Evolutionary conservation across 1,139 yeast species (phyloP).

Genomic region (Taiozyma sp.): DNA sequence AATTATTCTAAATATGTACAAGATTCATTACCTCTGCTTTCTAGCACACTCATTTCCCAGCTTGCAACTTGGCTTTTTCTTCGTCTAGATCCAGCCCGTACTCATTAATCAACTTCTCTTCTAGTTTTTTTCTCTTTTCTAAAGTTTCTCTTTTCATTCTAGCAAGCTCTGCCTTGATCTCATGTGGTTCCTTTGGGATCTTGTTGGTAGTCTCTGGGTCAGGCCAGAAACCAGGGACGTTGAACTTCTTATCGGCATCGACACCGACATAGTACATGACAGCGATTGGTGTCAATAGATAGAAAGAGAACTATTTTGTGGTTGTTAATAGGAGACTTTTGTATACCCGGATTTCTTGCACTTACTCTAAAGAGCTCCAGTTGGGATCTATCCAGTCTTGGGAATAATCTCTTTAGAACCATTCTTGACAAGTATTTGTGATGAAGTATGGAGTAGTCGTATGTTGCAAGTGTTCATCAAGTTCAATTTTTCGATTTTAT

Average conservation of each 20-base stretch:
- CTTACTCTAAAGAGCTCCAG: conserved; percentile 65
- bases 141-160: conserved; percentile 70
- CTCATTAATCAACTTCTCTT: conserved; percentile 61
- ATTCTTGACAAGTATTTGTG: neutral
- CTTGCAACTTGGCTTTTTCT: conserved; percentile 29
- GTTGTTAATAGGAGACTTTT: neutral
- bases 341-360: conserved; percentile 12
- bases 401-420: neutral
- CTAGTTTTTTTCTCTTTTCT: conserved; percentile 69
- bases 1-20: neutral
- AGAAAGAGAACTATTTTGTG: conserved; percentile 64
- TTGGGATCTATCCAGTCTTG: conserved; percentile 40
- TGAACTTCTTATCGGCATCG: conserved; percentile 82
- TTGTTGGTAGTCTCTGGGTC: conserved; percentile 88
- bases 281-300: conserved; percentile 76
- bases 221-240: conserved; percentile 97
- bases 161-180: conserved; percentile 86
- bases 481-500: neutral
- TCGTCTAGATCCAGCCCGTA: conserved; percentile 52
- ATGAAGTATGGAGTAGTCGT: neutral
- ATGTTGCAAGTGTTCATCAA: neutral
- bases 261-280: conserved; percentile 92
- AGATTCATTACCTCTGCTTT: neutral
- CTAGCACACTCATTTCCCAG: neutral
- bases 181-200: conserved; percentile 90